Evolutionary conservation across 2,329 filamentous ascomycete genomes (phyloP).

Genomic region (Bipolaris sorokiniana): DNA sequence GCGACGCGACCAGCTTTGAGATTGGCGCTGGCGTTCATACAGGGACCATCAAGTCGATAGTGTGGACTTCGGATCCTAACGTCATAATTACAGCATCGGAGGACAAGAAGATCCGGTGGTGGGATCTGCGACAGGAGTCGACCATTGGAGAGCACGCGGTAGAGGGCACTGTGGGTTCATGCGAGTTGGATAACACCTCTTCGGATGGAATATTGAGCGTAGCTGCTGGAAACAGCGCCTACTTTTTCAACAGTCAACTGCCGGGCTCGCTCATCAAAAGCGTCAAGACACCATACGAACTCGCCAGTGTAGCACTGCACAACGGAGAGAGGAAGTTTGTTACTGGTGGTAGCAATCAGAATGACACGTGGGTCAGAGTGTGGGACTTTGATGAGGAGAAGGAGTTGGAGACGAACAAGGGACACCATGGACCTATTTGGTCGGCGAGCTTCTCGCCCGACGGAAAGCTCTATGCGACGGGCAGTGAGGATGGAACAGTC

Average conservation of each 20-base stretch:
- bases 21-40: slow-evolving; percentile 84
- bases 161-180: slow-evolving; percentile 86
- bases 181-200: slow-evolving; percentile 73
- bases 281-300: slow-evolving; percentile 78
- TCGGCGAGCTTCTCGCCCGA: slow-evolving; percentile 93
- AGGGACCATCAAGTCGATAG: slow-evolving; percentile 92
- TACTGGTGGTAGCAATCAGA: slow-evolving; percentile 78
- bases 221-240: slow-evolving; percentile 90
- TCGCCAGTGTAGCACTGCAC: slow-evolving; percentile 89
- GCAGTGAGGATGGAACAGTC: slow-evolving; percentile 95
- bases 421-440: slow-evolving; percentile 97
- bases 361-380: slow-evolving; percentile 93
- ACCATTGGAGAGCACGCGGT: slow-evolving; percentile 78
- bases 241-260: slow-evolving; percentile 82
- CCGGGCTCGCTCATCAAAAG: slow-evolving; percentile 78
- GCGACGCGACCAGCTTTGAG: slow-evolving; percentile 70
- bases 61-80: slow-evolving; percentile 89
- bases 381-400: slow-evolving; percentile 85
- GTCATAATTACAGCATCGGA: slow-evolving; percentile 88
- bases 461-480: slow-evolving; percentile 93
- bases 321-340: slow-evolving; percentile 81
- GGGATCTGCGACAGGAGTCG: slow-evolving; percentile 79
- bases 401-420: slow-evolving; percentile 92
- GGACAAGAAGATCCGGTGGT: slow-evolving; percentile 93
- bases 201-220: slow-evolving; percentile 81